Conservation (phyloP, 805 yeast genomes). For the Myxozyma kluyveri region DNA sequence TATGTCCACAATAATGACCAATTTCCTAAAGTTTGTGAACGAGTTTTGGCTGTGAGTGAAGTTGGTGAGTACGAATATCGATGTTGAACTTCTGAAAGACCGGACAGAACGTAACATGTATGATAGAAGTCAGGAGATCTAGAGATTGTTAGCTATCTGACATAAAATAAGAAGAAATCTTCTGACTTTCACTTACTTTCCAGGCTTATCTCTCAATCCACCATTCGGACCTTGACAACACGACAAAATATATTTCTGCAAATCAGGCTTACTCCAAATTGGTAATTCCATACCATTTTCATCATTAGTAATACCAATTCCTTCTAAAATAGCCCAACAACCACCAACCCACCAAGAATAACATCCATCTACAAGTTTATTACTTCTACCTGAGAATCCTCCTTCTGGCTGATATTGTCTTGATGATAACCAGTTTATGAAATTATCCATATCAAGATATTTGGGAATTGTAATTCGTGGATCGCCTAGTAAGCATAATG, state of each 20-base stretch:
- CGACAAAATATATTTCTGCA: conserved; percentile 59
- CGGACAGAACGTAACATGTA: conserved; percentile 78
- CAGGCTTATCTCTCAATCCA: conserved; percentile 89
- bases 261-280: conserved; percentile 53
- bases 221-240: conserved; percentile 73
- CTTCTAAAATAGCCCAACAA: conserved; percentile 59
- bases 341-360: conserved; percentile 96
- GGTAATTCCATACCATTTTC: conserved; percentile 1
- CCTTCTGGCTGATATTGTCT: conserved; percentile 77
- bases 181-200: conserved; percentile 42
- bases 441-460: conserved; percentile 47
- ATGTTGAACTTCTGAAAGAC: conserved; percentile 62
- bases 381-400: conserved; percentile 85
- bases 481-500: conserved; percentile 49
- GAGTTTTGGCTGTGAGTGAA: neutral
- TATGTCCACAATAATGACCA: conserved; percentile 38
- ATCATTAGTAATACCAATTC: conserved; percentile 36
- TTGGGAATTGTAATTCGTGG: conserved; percentile 40
- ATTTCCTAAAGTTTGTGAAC: conserved; percentile 28
- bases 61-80: conserved; percentile 34
- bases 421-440: conserved; percentile 63
- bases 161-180: neutral
- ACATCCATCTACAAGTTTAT: conserved; percentile 94
- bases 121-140: conserved; percentile 77
- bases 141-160: neutral